Evolutionary conservation across 2,329 filamentous ascomycete genomes (phyloP).

Genomic region (Elsinoe perseae): DNA sequence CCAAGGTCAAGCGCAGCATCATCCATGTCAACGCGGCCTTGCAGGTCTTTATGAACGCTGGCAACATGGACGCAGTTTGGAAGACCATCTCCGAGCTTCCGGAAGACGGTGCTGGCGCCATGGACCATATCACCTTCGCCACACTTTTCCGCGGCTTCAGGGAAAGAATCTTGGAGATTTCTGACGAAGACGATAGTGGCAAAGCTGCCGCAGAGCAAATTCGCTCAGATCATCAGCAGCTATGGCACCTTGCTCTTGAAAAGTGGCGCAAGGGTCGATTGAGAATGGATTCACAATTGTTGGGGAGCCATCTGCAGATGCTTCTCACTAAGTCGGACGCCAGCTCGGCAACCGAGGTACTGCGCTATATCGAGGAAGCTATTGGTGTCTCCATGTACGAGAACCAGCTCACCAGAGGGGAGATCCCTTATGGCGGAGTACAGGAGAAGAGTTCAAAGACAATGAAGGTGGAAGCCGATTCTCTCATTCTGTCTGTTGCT

Average conservation of each 20-base stretch:
- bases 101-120: constrained; percentile 51
- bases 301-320: constrained; percentile 72
- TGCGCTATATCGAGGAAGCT: constrained; percentile 71
- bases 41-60: constrained; percentile 65
- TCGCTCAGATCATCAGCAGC: constrained; percentile 51
- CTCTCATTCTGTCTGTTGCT: constrained; percentile 57
- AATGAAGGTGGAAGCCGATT: not conserved
- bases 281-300: constrained; percentile 66
- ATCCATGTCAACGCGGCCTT: constrained; percentile 87
- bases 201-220: constrained; percentile 44
- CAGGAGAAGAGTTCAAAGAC: not conserved
- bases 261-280: constrained; percentile 67
- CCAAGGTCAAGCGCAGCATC: constrained; percentile 60
- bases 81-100: constrained; percentile 65
- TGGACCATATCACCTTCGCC: constrained; percentile 69
- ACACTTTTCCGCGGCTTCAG: constrained; percentile 74
- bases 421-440: not conserved
- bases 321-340: constrained; percentile 57
- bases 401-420: constrained; percentile 7
- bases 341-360: constrained; percentile 61
- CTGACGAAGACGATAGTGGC: constrained; percentile 28
- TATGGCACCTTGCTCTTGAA: constrained; percentile 75
- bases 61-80: constrained; percentile 75
- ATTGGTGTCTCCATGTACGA: constrained; percentile 52
- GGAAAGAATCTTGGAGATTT: constrained; percentile 28